Percentiles rank a stretch among this genome's conserved stretches.
These are phyloP conservation scores for Pseudodiploospora longispora DNA, from an alignment of 2,329 filamentous ascomycete species.

Conservation along the genomic window DNA sequence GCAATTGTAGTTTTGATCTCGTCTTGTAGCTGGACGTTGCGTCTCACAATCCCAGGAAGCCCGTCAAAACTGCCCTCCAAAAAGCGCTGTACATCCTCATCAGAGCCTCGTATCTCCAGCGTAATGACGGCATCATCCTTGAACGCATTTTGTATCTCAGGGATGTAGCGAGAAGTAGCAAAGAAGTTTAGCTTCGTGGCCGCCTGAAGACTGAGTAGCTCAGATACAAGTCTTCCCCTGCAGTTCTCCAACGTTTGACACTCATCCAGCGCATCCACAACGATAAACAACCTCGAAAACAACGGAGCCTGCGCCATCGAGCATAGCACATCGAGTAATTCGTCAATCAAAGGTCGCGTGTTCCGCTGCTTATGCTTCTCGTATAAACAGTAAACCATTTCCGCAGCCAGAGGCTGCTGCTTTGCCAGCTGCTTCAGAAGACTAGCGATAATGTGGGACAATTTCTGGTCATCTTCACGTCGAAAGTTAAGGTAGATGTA, in stretches of 20 bases:
- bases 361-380: background rate
- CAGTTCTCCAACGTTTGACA: background rate
- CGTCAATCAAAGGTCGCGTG: background rate
- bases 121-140: background rate
- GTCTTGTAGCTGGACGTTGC: background rate
- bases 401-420: background rate
- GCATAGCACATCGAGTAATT: background rate
- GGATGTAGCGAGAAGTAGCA: background rate
- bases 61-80: background rate
- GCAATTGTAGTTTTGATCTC: slow-evolving; percentile 1
- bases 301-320: background rate
- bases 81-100: background rate
- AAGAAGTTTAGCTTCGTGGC: background rate
- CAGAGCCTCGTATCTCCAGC: background rate
- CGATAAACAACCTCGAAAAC: background rate
- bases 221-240: background rate
- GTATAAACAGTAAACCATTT: background rate
- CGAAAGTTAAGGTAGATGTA: slow-evolving; percentile 3
- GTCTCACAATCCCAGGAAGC: background rate
- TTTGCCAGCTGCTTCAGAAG: slow-evolving; percentile 1
- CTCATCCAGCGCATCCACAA: slow-evolving; percentile 4
- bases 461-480: background rate
- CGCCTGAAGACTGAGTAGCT: background rate
- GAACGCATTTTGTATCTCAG: background rate
- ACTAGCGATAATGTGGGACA: background rate